Evolutionary conservation across 1,284 basidiomycete genomes (phyloP).

Genomic region (Ganoderma lingzhi): DNA sequence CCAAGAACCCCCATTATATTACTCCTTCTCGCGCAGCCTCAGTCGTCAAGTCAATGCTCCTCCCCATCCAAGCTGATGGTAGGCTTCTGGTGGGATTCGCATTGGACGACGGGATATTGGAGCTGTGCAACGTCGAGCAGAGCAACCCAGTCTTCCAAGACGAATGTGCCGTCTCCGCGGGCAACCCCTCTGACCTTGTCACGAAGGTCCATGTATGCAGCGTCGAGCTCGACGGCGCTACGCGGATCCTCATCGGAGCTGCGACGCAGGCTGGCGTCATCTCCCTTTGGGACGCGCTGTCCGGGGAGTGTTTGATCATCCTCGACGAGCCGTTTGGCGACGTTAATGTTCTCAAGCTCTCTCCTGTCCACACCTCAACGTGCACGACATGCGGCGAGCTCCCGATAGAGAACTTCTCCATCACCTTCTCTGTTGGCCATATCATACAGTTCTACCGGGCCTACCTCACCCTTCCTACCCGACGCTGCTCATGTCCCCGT

Average conservation of each 20-base stretch:
- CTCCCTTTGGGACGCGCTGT: conserved; percentile 72
- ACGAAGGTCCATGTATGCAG: conserved; percentile 59
- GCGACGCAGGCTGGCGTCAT: conserved; percentile 73
- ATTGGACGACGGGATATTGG: conserved; percentile 68
- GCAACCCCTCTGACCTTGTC: conserved; percentile 62
- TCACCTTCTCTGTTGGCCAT: conserved; percentile 69
- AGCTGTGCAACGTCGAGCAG: conserved; percentile 62
- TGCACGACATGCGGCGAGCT: conserved; percentile 76
- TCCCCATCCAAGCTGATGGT: conserved; percentile 54
- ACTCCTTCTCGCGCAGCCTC: conserved; percentile 52
- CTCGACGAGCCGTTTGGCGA: conserved; percentile 65
- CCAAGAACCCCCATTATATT: conserved; percentile 49
- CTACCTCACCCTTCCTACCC: conserved; percentile 63
- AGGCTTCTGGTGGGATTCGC: conserved; percentile 64
- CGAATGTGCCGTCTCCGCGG: conserved; percentile 60
- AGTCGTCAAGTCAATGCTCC: conserved; percentile 56
- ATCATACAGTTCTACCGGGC: conserved; percentile 67
- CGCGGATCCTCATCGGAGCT: conserved; percentile 62
- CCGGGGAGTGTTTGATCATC: conserved; percentile 65
- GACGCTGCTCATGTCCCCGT: conserved; percentile 71
- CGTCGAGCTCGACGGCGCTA: conserved; percentile 56
- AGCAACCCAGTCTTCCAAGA: conserved; percentile 46
- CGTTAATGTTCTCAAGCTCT: conserved; percentile 61
- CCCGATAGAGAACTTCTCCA: conserved; percentile 66
- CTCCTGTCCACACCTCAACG: conserved; percentile 55